A percentile compares a stretch with the other conserved stretches of the same genome.
phyloP scores from a whole-genome alignment of 176 grass and related monocot species.

The Carex cristatella region DNA sequence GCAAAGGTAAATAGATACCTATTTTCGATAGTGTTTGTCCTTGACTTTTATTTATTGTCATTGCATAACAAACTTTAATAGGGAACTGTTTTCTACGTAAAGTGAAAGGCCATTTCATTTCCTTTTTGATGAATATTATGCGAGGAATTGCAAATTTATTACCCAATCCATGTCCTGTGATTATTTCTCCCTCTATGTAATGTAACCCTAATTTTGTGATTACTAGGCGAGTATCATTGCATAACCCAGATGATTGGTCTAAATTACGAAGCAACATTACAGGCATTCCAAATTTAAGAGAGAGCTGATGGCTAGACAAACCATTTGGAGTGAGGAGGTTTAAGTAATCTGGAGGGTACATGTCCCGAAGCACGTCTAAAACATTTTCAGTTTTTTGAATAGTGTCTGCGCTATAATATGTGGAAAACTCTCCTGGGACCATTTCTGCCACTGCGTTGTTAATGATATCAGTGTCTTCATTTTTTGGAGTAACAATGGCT shows the following conservation, averaged over 20 bases:
- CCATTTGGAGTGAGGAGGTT: background rate
- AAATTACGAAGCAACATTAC: slow-evolving; percentile 12
- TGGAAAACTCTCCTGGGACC: background rate
- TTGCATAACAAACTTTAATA: background rate
- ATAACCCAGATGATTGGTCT: background rate
- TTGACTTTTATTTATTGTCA: slow-evolving; percentile 14
- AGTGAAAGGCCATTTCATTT: background rate
- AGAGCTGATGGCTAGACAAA: background rate
- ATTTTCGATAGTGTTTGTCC: background rate
- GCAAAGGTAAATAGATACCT: background rate
- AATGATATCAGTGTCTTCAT: background rate
- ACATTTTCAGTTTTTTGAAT: background rate
- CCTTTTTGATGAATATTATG: background rate
- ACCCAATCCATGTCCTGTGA: background rate
- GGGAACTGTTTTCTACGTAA: slow-evolving; percentile 1
- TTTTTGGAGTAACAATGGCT: background rate
- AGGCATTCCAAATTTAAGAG: background rate
- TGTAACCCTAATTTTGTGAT: background rate
- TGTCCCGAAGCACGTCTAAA: background rate
- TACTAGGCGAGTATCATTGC: background rate
- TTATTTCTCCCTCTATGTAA: background rate
- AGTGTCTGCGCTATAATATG: background rate
- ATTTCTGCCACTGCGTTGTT: background rate
- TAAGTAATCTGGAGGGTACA: background rate
- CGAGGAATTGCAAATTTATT: background rate